Conservation (phyloP, 2,329 filamentous ascomycete genomes). For the Fusarium denticulatum region DNA sequence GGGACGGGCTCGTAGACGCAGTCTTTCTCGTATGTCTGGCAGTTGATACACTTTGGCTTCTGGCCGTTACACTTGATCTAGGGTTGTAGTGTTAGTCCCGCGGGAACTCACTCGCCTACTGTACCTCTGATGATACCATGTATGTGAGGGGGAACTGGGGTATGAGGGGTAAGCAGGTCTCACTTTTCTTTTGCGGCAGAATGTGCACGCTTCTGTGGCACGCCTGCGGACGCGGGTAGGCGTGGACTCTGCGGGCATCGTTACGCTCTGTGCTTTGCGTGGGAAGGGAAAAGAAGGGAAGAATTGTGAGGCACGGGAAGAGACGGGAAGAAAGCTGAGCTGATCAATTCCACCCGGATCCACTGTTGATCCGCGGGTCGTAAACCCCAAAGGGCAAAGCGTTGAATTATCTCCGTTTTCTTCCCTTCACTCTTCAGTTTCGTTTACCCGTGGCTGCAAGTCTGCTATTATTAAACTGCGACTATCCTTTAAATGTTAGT, state of each 20-base stretch:
- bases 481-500: not conserved
- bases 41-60: slow-evolving; percentile 29
- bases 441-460: not conserved
- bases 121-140: no score
- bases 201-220: slow-evolving; percentile 45
- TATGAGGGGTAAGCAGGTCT: not conserved
- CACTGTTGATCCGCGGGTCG: slow-evolving; percentile 22
- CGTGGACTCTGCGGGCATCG: slow-evolving; percentile 6
- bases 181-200: slow-evolving; percentile 47
- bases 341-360: not conserved
- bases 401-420: not conserved
- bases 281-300: not conserved
- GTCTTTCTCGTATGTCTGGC: slow-evolving; percentile 24
- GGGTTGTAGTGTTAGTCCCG: not conserved
- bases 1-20: slow-evolving; percentile 43
- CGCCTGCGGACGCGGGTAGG: slow-evolving; percentile 37
- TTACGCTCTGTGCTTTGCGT: not conserved
- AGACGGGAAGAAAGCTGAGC: slow-evolving; percentile 3
- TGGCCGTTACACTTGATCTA: slow-evolving; percentile 60
- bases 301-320: slow-evolving; percentile 4
- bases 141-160: not conserved
- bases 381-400: not conserved
- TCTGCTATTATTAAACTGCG: not conserved
- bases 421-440: not conserved
- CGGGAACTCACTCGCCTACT: slow-evolving; percentile 2